Evolutionary conservation across 176 grass and related monocot genomes (phyloP).

Genomic region (Chrysopogon serrulatus): DNA sequence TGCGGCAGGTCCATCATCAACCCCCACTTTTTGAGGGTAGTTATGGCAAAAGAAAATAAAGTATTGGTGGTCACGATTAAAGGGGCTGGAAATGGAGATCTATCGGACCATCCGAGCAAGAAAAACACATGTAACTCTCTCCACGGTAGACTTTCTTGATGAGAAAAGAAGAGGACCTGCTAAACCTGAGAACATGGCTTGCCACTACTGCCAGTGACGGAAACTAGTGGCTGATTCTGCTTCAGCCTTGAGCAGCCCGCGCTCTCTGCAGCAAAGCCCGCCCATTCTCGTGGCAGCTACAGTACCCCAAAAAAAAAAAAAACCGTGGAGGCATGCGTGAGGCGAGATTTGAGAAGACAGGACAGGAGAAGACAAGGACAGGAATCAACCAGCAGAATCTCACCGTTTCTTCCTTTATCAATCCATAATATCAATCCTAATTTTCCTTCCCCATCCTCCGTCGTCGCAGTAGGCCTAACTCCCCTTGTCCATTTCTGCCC

Average conservation of each 20-base stretch:
- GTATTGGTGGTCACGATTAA: too few relatives aligned
- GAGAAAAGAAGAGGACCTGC: background rate
- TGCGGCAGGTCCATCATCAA: background rate
- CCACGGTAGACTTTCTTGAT: background rate
- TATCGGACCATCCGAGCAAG: background rate
- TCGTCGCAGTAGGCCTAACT: background rate
- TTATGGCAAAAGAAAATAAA: background rate
- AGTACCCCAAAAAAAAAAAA: too few relatives aligned
- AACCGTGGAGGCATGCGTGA: background rate
- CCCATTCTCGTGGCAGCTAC: background rate
- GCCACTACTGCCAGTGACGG: too few relatives aligned
- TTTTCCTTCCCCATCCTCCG: too few relatives aligned
- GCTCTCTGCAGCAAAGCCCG: background rate
- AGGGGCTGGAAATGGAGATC: background rate
- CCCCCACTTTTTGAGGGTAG: background rate
- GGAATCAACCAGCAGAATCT: background rate
- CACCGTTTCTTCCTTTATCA: too few relatives aligned
- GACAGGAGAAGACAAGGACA: too few relatives aligned
- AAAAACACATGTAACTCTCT: background rate
- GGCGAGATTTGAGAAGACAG: background rate
- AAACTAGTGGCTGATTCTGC: too few relatives aligned
- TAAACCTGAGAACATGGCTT: too few relatives aligned
- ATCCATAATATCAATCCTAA: too few relatives aligned
- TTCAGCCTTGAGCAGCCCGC: background rate
- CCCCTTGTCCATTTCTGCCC: background rate